Percentiles rank a stretch among this genome's conserved stretches.
Evolutionary conservation across 2,329 filamentous ascomycete species (phyloP).

Genomic region (Geosmithia flava): DNA sequence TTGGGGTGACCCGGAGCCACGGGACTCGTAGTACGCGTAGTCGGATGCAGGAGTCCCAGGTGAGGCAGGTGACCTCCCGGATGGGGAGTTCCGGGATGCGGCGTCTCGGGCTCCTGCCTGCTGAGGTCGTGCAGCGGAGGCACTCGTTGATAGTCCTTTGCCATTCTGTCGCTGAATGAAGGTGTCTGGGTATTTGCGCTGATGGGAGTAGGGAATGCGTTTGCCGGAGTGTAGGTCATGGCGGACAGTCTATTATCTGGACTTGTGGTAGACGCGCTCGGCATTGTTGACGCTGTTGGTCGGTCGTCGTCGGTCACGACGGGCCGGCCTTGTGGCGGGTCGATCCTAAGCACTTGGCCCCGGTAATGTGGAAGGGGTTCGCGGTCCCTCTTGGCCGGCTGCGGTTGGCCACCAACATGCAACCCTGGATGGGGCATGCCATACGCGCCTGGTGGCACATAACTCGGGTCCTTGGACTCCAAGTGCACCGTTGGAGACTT

Average conservation of each 20-base stretch:
- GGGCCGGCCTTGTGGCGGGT: slow-evolving; percentile 47
- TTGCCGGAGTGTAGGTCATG: slow-evolving; percentile 39
- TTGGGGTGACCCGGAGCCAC: slow-evolving; percentile 21
- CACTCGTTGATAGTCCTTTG: slow-evolving; percentile 48
- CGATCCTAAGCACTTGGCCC: slow-evolving; percentile 48
- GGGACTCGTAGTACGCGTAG: slow-evolving; percentile 34
- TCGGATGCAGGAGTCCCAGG: slow-evolving; percentile 40
- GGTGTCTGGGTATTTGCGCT: slow-evolving; percentile 38
- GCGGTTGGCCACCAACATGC: slow-evolving; percentile 16
- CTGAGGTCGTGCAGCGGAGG: slow-evolving; percentile 48
- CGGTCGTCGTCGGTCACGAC: slow-evolving; percentile 45
- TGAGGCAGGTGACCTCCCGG: slow-evolving; percentile 36
- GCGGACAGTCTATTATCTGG: slow-evolving; percentile 52
- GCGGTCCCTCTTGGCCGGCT: slow-evolving; percentile 39
- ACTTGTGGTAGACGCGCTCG: slow-evolving; percentile 43
- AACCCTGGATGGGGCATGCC: slow-evolving; percentile 40
- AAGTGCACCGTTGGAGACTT: slow-evolving; percentile 60
- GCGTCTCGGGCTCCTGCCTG: slow-evolving; percentile 41
- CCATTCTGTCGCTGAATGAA: slow-evolving; percentile 33
- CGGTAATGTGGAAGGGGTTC: slow-evolving; percentile 48
- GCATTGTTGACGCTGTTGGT: slow-evolving; percentile 44
- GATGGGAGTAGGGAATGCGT: slow-evolving; percentile 49
- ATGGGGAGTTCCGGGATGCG: slow-evolving; percentile 22
- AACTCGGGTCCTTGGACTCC: slow-evolving; percentile 68
- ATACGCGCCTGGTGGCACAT: slow-evolving; percentile 49